These are phyloP conservation scores for Podospora comata DNA, from an alignment of 495 filamentous ascomycete genomes.

Conservation along the genomic window DNA sequence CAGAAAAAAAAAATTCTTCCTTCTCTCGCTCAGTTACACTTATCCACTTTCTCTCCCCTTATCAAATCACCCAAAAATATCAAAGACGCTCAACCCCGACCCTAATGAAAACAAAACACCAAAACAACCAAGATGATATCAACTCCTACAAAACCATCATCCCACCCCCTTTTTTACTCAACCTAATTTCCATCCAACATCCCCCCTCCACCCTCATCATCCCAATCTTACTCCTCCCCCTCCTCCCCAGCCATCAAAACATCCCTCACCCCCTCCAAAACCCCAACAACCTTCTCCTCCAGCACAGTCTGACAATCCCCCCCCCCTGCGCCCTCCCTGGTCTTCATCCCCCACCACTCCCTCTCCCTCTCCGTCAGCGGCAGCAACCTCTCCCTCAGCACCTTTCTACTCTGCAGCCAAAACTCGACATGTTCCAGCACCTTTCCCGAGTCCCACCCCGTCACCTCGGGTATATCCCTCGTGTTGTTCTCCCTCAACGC, in stretches of 20 bases:
- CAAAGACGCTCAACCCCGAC: background rate
- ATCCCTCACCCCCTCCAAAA: conserved; percentile 55
- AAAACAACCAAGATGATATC: background rate
- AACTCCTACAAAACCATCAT: background rate
- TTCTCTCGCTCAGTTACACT: background rate
- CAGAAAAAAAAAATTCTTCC: background rate
- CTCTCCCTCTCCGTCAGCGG: conserved; percentile 68
- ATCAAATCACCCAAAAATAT: background rate
- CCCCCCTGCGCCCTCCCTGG: conserved; percentile 11
- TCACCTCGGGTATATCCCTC: conserved; percentile 60
- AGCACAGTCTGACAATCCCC: conserved; percentile 55
- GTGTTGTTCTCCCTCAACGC: conserved; percentile 58
- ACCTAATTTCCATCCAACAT: background rate
- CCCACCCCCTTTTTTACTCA: background rate
- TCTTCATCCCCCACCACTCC: conserved; percentile 53
- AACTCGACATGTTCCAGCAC: conserved; percentile 77
- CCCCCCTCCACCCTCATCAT: background rate
- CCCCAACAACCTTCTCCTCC: conserved; percentile 68
- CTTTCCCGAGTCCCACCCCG: conserved; percentile 65
- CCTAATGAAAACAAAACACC: background rate
- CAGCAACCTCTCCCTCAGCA: conserved; percentile 64
- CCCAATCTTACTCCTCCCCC: conserved; percentile 25
- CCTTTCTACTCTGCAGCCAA: conserved; percentile 59
- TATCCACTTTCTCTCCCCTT: background rate
- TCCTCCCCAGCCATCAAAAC: conserved; percentile 43